Conservation (phyloP, 2,329 filamentous ascomycete species). For the Daldinia sp. region DNA sequence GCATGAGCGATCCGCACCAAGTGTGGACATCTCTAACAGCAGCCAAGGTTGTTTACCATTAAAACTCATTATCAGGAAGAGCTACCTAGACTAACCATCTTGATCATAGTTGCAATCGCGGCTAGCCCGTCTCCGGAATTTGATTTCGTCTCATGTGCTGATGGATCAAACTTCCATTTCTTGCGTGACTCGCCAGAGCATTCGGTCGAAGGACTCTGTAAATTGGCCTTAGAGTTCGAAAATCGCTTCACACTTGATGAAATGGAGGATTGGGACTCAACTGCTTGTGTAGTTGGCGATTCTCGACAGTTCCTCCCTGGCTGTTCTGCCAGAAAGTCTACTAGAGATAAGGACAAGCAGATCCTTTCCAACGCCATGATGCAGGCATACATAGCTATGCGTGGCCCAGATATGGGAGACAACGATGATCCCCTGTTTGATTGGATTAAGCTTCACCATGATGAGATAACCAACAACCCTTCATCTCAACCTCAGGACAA, state of each 20-base stretch:
- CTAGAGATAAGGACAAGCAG: conserved; percentile 25
- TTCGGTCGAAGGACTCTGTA: neutral
- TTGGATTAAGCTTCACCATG: conserved; percentile 42
- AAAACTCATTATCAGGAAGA: neutral
- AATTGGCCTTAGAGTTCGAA: neutral
- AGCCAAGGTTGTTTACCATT: neutral
- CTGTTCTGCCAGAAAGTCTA: neutral
- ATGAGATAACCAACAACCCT: neutral
- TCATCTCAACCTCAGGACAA: conserved; percentile 3
- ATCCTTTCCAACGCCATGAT: conserved; percentile 47
- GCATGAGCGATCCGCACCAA: neutral
- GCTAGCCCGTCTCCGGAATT: neutral
- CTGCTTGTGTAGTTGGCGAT: too few species aligned
- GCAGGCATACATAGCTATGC: conserved; percentile 47
- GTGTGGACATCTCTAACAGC: neutral
- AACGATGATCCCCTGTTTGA: conserved; percentile 45
- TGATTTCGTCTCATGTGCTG: neutral
- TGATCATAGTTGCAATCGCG: neutral
- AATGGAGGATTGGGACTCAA: neutral
- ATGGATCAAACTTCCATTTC: neutral
- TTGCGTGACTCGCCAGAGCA: neutral
- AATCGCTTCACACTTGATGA: too few species aligned
- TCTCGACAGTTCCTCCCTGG: conserved; percentile 5
- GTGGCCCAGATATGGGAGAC: conserved; percentile 41
- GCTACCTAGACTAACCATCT: neutral